phyloP scores from a whole-genome alignment of 2,329 filamentous ascomycete species.

The Amylocarpus encephaloides region DNA sequence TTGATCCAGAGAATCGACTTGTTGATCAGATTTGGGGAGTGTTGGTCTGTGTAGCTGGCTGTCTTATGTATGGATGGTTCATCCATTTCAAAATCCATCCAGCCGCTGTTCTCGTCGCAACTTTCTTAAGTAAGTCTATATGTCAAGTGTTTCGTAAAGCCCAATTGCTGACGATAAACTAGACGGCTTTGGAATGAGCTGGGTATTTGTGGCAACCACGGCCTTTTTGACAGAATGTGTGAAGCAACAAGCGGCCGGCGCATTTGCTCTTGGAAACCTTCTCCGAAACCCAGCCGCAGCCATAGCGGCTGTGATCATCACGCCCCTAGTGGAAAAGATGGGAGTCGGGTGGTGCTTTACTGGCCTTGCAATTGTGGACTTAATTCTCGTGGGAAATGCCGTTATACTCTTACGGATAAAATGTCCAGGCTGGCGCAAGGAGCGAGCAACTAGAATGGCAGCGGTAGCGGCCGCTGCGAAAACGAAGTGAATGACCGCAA shows the following conservation, averaged over 20 bases:
- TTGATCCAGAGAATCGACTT: slow-evolving; percentile 3
- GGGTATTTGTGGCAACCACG: slow-evolving; percentile 5
- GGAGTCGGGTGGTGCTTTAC: slow-evolving; percentile 6
- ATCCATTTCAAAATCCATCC: slow-evolving; percentile 3
- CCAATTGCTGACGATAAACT: background rate
- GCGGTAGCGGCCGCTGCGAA: background rate
- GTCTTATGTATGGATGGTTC: slow-evolving; percentile 4
- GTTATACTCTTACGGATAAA: slow-evolving; percentile 1
- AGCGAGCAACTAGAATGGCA: slow-evolving; percentile 1
- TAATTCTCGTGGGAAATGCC: slow-evolving; percentile 2
- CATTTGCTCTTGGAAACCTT: slow-evolving; percentile 4
- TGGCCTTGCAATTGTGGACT: slow-evolving; percentile 2
- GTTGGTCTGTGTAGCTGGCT: background rate
- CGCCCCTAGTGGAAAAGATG: slow-evolving; percentile 1
- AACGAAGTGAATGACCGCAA: background rate
- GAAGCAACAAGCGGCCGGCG: slow-evolving; percentile 3
- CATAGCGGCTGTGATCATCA: background rate
- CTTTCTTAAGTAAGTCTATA: slow-evolving; percentile 1
- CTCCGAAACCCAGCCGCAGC: slow-evolving; percentile 3
- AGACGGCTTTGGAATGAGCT: slow-evolving; percentile 4
- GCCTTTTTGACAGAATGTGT: slow-evolving; percentile 6
- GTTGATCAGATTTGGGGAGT: slow-evolving; percentile 6
- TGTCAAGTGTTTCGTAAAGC: no score
- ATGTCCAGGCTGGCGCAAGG: slow-evolving; percentile 3
- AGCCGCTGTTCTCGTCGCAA: slow-evolving; percentile 4